Base-by-base conservation (phyloP, 2,329 filamentous ascomycete species). In the Aureobasidium sp. region DNA sequence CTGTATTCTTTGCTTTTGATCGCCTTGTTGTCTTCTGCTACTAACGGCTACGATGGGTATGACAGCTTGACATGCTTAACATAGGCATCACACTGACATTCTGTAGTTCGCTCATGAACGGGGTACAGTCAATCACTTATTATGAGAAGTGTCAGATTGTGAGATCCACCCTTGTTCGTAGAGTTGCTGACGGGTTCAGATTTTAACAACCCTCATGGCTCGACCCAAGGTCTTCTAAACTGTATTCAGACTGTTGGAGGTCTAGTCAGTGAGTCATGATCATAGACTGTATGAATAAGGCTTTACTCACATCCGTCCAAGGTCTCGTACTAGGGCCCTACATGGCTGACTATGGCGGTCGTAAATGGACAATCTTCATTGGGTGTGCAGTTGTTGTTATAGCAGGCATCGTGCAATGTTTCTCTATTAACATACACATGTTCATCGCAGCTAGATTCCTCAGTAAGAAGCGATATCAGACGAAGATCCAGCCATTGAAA, bases 181-280 rank as follows among this genome's bases (percentile, higher is more conserved):
- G 19, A 8, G 2, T n/a, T n/a, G n/a, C n/a, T n/a, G n/a, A n/a
- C n/a, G 8, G 16, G 17, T 4, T 4, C 17, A 51, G 47, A 30
- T 21, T 51, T 51, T 35, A 38, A 38, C 12, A 40, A 51, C 16
- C 47, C 47, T 30, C 34, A 25, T 30, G 47, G 47, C 12, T 51
- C 47, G n/a, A 51, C 25, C 5, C 47, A 51, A 27, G 47, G 47
- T 22, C 47, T 51, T 11, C 14, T 51, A 12, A 51, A 51, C 17
- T 37, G 32, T 29, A 51, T 51, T 14, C 47, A 51, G 24, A 38
- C 47, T 12, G 35, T 51, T 6, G 47, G 47, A 32, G 40, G 40
- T 17, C 10, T 44, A 17, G 40, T 44, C 40, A 44, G 40, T 44
- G 30, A 44, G 40, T 44, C 8, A 21, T 12, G n/a, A n/a, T n/a